Conservation (phyloP, 805 yeast species). For the Citeromyces nyonsensis region DNA sequence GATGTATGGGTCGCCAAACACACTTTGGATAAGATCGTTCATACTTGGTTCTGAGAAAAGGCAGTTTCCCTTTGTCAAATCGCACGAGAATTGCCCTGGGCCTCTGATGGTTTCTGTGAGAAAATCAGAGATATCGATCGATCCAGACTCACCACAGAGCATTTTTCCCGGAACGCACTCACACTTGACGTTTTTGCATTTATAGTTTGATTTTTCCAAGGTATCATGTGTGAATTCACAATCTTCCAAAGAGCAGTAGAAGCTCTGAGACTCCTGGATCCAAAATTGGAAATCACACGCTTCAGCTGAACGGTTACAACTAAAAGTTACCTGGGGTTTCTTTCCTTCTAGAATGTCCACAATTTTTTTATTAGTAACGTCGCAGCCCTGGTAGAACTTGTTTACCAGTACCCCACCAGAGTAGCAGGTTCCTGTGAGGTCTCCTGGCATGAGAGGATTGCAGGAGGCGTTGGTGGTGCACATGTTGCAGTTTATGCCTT, state of each 20-base stretch:
- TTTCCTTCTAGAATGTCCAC: slow-evolving; percentile 65
- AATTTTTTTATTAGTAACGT: slow-evolving; percentile 83
- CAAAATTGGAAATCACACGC: slow-evolving; percentile 88
- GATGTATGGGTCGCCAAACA: slow-evolving; percentile 91
- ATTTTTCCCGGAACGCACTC: slow-evolving; percentile 83
- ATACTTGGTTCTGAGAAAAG: slow-evolving; percentile 87
- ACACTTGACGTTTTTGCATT: slow-evolving; percentile 69
- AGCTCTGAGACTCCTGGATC: slow-evolving; percentile 84
- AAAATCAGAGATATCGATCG: slow-evolving; percentile 89
- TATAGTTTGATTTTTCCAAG: slow-evolving; percentile 57
- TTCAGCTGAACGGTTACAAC: slow-evolving; percentile 55
- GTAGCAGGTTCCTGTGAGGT: slow-evolving; percentile 78
- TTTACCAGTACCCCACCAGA: slow-evolving; percentile 72
- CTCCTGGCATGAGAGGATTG: slow-evolving; percentile 75
- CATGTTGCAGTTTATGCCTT: slow-evolving; percentile 85
- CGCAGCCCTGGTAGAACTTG: slow-evolving; percentile 79
- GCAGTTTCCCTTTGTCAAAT: slow-evolving; percentile 45
- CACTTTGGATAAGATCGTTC: slow-evolving; percentile 80
- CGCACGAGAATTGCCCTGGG: slow-evolving; percentile 86
- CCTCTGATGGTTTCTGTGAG: slow-evolving; percentile 80
- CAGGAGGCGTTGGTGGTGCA: slow-evolving; percentile 66
- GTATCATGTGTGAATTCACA: slow-evolving; percentile 58
- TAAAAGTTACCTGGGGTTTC: slow-evolving; percentile 83
- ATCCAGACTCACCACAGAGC: slow-evolving; percentile 89
- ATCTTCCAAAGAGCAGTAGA: slow-evolving; percentile 69